These are phyloP conservation scores for Anthoceros angustus DNA, from an alignment of 225 moss, liverwort and hornwort species.

Conservation along the genomic window DNA sequence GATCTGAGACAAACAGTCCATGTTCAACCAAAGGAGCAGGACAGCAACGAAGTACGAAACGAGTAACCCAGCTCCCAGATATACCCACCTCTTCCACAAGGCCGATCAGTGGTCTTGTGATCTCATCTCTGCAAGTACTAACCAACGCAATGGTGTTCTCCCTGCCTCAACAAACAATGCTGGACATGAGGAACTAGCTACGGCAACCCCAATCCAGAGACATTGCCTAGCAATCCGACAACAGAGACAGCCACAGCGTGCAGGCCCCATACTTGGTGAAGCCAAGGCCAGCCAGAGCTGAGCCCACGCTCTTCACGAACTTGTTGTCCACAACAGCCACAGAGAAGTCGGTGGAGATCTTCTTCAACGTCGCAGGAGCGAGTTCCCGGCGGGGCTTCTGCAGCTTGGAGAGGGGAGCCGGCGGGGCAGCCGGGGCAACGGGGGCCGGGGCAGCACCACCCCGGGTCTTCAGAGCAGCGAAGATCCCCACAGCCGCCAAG, in stretches of 20 bases:
- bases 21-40: background rate
- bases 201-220: too few species aligned
- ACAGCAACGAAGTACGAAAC: background rate
- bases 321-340: background rate
- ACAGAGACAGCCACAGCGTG: too few species aligned
- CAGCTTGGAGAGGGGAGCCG: background rate
- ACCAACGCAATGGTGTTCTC: background rate
- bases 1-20: slow-evolving; percentile 8
- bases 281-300: background rate
- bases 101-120: background rate
- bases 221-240: too few species aligned
- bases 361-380: background rate
- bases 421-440: background rate
- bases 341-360: background rate
- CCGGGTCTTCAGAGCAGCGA: background rate
- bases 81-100: background rate
- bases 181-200: background rate
- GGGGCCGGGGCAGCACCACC: background rate
- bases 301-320: background rate
- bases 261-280: background rate
- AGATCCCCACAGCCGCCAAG: background rate
- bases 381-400: background rate
- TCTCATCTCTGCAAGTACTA: background rate
- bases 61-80: background rate
- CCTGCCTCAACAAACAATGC: background rate